A percentile compares a stretch with the other conserved stretches of the same genome.
Conservation (phyloP, 2,329 filamentous ascomycete genomes). For the Colletotrichum limetticola region DNA sequence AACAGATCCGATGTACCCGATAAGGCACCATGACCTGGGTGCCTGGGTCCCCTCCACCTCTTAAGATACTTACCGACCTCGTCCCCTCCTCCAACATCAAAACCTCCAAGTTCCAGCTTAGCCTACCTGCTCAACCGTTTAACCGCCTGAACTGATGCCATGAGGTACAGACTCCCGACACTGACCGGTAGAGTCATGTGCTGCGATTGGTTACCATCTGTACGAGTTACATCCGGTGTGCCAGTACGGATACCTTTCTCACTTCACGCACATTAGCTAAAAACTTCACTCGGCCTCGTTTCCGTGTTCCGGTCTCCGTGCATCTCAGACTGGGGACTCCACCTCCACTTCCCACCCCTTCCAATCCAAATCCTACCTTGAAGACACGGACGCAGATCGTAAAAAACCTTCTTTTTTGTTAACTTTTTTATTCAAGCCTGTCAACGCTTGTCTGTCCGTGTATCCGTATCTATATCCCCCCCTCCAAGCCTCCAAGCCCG, state of each 20-base stretch:
- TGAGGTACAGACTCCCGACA: no score
- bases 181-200: no score
- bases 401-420: not conserved
- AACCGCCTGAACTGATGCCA: no score
- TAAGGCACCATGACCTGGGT: not conserved
- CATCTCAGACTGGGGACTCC: not conserved
- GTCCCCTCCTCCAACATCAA: not conserved
- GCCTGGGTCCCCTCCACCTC: not conserved
- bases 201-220: no score
- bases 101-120: no score
- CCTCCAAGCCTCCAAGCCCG: no score
- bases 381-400: not conserved
- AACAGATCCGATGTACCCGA: conserved; percentile 16
- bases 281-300: not conserved
- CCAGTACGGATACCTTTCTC: not conserved
- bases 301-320: not conserved
- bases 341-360: not conserved
- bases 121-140: no score
- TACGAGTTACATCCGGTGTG: no score
- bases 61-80: not conserved
- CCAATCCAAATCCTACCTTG: not conserved
- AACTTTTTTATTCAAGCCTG: not conserved
- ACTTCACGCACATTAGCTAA: not conserved
- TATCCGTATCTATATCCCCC: not conserved
- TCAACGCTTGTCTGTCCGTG: not conserved